These are phyloP conservation scores for Aspergillus mulundensis DNA, from an alignment of 495 filamentous ascomycete species.

Conservation along the genomic window DNA sequence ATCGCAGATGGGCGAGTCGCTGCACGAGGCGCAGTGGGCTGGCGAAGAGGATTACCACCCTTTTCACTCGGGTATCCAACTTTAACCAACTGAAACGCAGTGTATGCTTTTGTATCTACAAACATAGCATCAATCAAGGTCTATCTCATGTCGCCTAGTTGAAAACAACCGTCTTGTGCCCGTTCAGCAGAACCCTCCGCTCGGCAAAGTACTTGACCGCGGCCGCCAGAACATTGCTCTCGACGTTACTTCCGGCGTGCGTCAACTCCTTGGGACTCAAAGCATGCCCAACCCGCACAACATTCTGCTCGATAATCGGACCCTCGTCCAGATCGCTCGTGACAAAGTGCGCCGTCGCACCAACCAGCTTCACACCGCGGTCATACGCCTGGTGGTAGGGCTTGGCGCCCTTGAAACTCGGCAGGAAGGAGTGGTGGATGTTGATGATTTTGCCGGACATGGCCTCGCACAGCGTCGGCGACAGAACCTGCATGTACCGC, in stretches of 20 bases:
- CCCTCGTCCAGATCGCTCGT: slow-evolving; percentile 73
- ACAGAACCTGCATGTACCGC: slow-evolving; percentile 82
- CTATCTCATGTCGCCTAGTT: slow-evolving; percentile 26
- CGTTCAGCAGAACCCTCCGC: slow-evolving; percentile 66
- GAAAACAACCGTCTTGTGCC: slow-evolving; percentile 71
- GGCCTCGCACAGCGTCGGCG: slow-evolving; percentile 61
- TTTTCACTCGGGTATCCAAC: slow-evolving; percentile 22
- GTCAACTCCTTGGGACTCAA: slow-evolving; percentile 68
- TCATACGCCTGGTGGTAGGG: slow-evolving; percentile 79
- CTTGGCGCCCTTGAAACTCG: slow-evolving; percentile 75
- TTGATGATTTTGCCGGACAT: slow-evolving; percentile 78
- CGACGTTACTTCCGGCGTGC: slow-evolving; percentile 68
- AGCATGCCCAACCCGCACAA: slow-evolving; percentile 62
- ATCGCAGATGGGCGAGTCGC: slow-evolving; percentile 45
- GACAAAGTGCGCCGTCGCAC: slow-evolving; percentile 73
- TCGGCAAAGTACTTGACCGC: slow-evolving; percentile 73
- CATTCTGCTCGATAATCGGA: slow-evolving; percentile 75
- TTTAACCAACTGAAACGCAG: slow-evolving; percentile 6
- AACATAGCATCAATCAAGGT: slow-evolving; percentile 8
- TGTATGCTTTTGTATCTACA: slow-evolving; percentile 4
- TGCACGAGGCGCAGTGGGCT: slow-evolving; percentile 35
- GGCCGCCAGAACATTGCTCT: slow-evolving; percentile 66
- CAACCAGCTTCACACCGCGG: slow-evolving; percentile 74
- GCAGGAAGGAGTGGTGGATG: slow-evolving; percentile 77
- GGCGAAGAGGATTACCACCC: slow-evolving; percentile 44